A percentile compares a stretch with the other conserved stretches of the same genome.
phyloP scores from a whole-genome alignment of 345 rosid genomes.

The Aquilaria yunnanensis region DNA sequence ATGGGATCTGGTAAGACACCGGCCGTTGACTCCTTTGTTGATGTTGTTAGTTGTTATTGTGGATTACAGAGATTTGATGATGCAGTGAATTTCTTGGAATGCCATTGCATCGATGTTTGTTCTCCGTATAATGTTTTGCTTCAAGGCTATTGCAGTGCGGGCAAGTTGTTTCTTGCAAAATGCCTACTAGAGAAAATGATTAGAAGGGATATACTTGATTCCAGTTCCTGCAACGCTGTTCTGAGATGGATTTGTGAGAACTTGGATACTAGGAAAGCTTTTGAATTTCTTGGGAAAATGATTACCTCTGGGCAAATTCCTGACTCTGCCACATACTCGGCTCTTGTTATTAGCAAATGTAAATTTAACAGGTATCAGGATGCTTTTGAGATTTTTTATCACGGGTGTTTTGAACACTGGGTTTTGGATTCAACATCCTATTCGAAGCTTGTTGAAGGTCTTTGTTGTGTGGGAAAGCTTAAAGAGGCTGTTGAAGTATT shows the following conservation, averaged over 20 bases:
- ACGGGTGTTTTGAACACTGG: slow-evolving; percentile 20
- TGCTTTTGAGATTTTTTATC: slow-evolving; percentile 29
- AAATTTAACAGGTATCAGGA: slow-evolving; percentile 22
- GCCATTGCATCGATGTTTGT: slow-evolving; percentile 19
- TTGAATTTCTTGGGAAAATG: slow-evolving; percentile 46
- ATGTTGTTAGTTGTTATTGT: slow-evolving; percentile 37
- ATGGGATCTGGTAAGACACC: slow-evolving; percentile 21
- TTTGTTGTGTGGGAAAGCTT: slow-evolving; percentile 28
- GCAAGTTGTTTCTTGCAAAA: slow-evolving; percentile 30
- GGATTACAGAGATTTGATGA: slow-evolving; percentile 23
- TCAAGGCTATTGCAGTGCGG: slow-evolving; percentile 35
- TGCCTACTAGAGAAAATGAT: slow-evolving; percentile 31
- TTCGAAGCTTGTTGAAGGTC: slow-evolving; percentile 38
- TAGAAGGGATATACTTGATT: slow-evolving; percentile 27
- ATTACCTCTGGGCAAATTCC: slow-evolving; percentile 28
- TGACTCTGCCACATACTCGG: slow-evolving; percentile 32
- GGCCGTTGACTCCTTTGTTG: slow-evolving; percentile 19
- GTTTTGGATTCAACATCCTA: slow-evolving; percentile 36
- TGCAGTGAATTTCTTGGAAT: slow-evolving; percentile 37
- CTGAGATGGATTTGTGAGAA: slow-evolving; percentile 46
- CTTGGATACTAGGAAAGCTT: slow-evolving; percentile 22
- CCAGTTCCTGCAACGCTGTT: slow-evolving; percentile 45
- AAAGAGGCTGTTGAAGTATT: slow-evolving; percentile 34
- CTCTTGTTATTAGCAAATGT: slow-evolving; percentile 43
- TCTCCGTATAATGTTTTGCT: slow-evolving; percentile 45